Percentiles rank a stretch among this genome's conserved stretches.
phyloP scores from a whole-genome alignment of 495 filamentous ascomycete genomes.

The Astrothelium subdiscretum region DNA sequence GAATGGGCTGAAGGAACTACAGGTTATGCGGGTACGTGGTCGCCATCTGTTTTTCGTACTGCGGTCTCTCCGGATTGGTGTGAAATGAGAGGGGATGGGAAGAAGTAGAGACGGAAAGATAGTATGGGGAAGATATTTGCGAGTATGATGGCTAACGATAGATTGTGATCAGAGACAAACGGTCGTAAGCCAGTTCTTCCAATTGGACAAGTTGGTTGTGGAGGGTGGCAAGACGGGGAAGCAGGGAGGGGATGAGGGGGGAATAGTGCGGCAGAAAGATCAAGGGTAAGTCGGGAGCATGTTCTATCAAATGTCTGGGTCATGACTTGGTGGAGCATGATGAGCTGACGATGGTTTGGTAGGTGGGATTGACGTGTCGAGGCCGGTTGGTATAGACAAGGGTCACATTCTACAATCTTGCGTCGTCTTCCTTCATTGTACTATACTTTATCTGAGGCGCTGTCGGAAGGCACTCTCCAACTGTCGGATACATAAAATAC shows the following conservation, averaged over 20 bases:
- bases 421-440: neutral
- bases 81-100: conserved; percentile 1
- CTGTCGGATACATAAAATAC: neutral
- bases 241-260: conserved; percentile 56
- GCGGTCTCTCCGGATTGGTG: neutral
- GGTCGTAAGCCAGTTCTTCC: conserved; percentile 86
- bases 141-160: neutral
- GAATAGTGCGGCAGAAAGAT: conserved; percentile 69
- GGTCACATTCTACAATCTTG: neutral
- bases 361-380: conserved; percentile 36
- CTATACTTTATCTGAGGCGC: neutral
- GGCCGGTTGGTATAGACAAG: conserved; percentile 7
- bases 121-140: neutral
- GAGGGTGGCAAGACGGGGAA: conserved; percentile 76
- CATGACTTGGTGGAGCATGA: neutral
- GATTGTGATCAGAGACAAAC: conserved; percentile 67
- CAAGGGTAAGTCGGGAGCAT: conserved; percentile 47
- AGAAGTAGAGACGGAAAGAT: neutral
- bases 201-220: conserved; percentile 82
- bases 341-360: conserved; percentile 3
- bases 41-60: neutral
- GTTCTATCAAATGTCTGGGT: neutral
- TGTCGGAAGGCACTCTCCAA: neutral
- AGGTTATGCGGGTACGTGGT: conserved; percentile 75
- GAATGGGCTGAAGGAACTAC: conserved; percentile 74